Evolutionary conservation across 371 early-diverging fungal genomes (phyloP).

Genomic region (Mortierella sp.): DNA sequence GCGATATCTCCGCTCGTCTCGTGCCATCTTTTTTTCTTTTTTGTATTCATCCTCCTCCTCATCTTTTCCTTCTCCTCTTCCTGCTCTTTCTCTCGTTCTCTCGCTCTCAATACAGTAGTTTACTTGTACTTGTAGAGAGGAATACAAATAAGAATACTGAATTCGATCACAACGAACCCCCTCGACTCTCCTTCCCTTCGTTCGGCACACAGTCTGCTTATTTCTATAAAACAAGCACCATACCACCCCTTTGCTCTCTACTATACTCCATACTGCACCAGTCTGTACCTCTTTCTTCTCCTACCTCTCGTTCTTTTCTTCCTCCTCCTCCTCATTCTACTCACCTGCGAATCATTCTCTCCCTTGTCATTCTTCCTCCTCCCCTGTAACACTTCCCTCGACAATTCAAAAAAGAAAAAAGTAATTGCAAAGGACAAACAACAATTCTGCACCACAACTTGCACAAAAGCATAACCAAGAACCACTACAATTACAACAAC

Average conservation of each 20-base stretch:
- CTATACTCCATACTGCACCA: not conserved
- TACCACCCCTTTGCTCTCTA: not conserved
- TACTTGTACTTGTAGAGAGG: not conserved
- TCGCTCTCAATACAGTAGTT: not conserved
- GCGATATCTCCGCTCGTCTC: not conserved
- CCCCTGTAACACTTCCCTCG: not conserved
- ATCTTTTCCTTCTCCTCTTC: not conserved
- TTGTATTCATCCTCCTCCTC: not conserved
- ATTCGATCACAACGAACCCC: not conserved
- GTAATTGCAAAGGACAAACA: not conserved
- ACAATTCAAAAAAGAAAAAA: too few species aligned
- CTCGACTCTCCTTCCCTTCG: too few species aligned
- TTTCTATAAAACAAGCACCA: too few species aligned
- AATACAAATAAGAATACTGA: not conserved
- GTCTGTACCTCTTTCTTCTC: not conserved
- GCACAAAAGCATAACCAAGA: too few species aligned
- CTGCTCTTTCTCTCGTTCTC: constrained; percentile 8
- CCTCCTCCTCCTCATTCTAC: not conserved
- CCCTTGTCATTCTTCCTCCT: not conserved
- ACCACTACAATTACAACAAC: not conserved
- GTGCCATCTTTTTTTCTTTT: not conserved
- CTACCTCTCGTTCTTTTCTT: not conserved
- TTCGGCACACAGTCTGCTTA: too few species aligned
- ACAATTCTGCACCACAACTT: not conserved
- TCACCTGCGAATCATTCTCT: not conserved